These are phyloP conservation scores for Lentinula sp. DNA, from an alignment of 768 basidiomycete genomes.

Conservation along the genomic window DNA sequence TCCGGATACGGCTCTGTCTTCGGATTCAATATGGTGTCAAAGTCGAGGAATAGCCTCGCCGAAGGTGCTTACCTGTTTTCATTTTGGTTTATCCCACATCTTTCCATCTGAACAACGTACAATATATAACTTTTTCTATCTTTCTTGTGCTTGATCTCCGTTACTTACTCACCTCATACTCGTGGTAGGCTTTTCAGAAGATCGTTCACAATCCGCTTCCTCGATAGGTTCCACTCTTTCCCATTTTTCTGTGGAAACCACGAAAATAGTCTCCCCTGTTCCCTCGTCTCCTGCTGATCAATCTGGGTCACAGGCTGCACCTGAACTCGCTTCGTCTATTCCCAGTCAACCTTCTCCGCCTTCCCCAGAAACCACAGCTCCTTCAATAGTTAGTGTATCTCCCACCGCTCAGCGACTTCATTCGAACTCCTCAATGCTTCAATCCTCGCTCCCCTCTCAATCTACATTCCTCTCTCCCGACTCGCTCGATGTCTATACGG, in stretches of 20 bases:
- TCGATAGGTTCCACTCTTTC: constrained; percentile 1
- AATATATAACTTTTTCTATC: not conserved
- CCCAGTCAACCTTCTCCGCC: not conserved
- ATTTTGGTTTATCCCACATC: not conserved
- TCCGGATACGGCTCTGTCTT: constrained; percentile 6
- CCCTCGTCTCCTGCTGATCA: not conserved
- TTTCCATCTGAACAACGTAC: not conserved
- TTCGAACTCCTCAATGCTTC: not conserved
- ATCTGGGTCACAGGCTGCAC: not conserved
- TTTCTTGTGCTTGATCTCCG: not conserved
- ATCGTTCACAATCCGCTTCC: not conserved
- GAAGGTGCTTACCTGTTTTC: constrained; percentile 1
- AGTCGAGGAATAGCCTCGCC: constrained; percentile 2
- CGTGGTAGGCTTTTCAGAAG: not conserved
- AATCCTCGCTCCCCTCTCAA: not conserved
- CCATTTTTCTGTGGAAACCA: not conserved
- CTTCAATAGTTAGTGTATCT: not conserved
- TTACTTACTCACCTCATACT: not conserved
- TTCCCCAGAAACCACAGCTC: not conserved
- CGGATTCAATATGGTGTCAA: constrained; percentile 2
- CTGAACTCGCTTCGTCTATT: not conserved
- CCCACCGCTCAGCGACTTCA: not conserved
- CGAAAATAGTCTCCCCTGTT: not conserved
- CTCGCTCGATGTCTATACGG: not conserved
- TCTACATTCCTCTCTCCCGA: not conserved